A percentile compares a stretch with the other conserved stretches of the same genome.
Conservation (phyloP, 2,329 filamentous ascomycete species). For the Botrytis byssoidea region DNA sequence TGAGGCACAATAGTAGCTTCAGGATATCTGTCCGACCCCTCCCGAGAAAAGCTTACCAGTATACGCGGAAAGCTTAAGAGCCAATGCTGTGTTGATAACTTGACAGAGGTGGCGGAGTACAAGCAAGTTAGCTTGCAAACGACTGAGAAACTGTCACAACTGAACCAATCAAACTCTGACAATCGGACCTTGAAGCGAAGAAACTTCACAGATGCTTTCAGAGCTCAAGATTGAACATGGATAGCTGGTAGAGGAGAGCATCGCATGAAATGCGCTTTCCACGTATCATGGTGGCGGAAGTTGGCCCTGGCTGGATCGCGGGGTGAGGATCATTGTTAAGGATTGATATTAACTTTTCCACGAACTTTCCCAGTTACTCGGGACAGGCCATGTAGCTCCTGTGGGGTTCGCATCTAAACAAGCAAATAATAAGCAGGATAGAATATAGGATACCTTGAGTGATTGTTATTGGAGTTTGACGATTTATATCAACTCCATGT, state of each 20-base stretch:
- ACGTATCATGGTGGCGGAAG: neutral
- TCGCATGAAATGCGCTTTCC: neutral
- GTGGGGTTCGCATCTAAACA: neutral
- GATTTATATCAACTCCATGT: neutral
- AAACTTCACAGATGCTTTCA: neutral
- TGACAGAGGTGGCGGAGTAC: neutral
- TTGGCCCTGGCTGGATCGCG: conserved; percentile 3
- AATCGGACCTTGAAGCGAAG: neutral
- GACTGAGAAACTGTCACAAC: neutral
- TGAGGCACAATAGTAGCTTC: neutral
- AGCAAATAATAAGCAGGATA: too few species aligned
- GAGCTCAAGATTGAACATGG: neutral
- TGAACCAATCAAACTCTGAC: neutral
- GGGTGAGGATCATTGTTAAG: conserved; percentile 8
- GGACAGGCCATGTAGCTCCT: neutral
- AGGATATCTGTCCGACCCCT: neutral
- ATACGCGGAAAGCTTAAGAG: neutral
- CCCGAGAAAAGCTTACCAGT: neutral
- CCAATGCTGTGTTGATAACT: neutral
- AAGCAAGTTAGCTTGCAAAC: neutral
- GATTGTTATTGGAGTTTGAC: neutral
- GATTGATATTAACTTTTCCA: neutral
- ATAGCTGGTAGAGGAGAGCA: neutral
- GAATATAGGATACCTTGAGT: neutral
- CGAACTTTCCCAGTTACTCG: neutral